Base-by-base conservation (phyloP, 129 eudicot genomes). In the Pulicaria dysenterica region DNA sequence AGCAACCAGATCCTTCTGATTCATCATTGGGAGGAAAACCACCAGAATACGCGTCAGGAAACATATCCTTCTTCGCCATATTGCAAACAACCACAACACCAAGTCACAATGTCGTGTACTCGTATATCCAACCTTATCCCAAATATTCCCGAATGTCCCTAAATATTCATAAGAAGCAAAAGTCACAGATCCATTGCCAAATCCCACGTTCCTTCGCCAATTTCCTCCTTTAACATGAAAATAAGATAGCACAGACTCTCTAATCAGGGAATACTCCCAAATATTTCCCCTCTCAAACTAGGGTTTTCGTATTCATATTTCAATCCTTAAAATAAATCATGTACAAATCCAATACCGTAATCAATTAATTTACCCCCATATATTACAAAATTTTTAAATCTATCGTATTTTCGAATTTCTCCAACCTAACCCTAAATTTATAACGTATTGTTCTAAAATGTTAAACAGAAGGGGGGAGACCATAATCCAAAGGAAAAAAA, bases 1-100 rank as follows among this genome's bases (percentile, higher is more conserved):
- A 87, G 72, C 91, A 83, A 46, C 87, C 96, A 58, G 89, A 90
- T 13, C 85, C 89, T 74, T 90, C 94, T 13, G 91, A 87, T 64
- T 79, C 93, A 54, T 79, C 70, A 73, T 69, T 80, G 8, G 80
- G 82, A 65, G 80, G 85, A 79, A 65, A 85, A 34, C 83, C 82
- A 70, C 87, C 67, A 9, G 83, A 70, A 77, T 74, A 73, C 9
- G 87, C 84, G 39, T 70, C 85, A 0, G 87, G 85, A 12, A 87
- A 87, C 83, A 83, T 83, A 64, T 64, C 77, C 70, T 79, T 90
- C 77, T 83, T 83, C 7, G 81, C 86, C 95, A 87, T 87, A 75
- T 62, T 50, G 7, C n/a, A 39, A 58, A 13, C 58, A 45, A 58
- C 64, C 64, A 13, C 51, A 0, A 31, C 41, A 34, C 79, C 47